A percentile compares a stretch with the other conserved stretches of the same genome.
phyloP scores from a whole-genome alignment of 257 asterid genomes.

The Salvia hispanica region DNA sequence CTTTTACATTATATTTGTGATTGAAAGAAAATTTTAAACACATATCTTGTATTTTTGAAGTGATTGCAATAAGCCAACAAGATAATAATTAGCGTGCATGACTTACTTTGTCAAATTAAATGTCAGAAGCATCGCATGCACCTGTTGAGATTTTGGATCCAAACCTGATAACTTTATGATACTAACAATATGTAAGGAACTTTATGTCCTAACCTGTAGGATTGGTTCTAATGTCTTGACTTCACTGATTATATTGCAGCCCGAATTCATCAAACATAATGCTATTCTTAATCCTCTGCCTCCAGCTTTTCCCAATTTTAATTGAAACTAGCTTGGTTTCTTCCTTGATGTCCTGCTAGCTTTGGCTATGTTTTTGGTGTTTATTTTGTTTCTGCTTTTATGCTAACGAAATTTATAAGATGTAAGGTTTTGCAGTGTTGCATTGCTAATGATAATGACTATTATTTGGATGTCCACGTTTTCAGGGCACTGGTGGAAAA shows the following conservation, averaged over 20 bases:
- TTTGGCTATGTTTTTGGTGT: background rate
- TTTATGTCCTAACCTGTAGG: slow-evolving; percentile 17
- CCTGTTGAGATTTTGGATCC: background rate
- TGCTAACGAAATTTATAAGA: background rate
- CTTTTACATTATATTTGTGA: slow-evolving; percentile 3
- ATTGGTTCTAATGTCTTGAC: background rate
- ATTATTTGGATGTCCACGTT: slow-evolving; percentile 20
- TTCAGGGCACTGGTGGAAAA: slow-evolving; percentile 97
- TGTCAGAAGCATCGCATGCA: background rate
- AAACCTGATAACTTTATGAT: background rate
- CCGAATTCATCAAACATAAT: background rate
- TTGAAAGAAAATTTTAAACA: background rate
- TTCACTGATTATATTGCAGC: slow-evolving; percentile 7
- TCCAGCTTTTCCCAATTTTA: background rate
- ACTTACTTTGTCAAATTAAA: background rate
- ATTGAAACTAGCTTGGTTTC: slow-evolving; percentile 9
- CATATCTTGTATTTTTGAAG: slow-evolving; percentile 17
- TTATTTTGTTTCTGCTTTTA: background rate
- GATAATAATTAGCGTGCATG: background rate
- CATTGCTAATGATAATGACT: background rate
- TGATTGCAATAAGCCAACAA: slow-evolving; percentile 16
- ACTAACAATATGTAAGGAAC: background rate
- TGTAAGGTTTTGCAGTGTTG: slow-evolving; percentile 1
- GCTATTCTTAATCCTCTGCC: slow-evolving; percentile 20
- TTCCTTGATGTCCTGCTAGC: slow-evolving; percentile 7